These are phyloP conservation scores for Sphaerulina vaccinii DNA, from an alignment of 2,329 filamentous ascomycete genomes.

Conservation along the genomic window DNA sequence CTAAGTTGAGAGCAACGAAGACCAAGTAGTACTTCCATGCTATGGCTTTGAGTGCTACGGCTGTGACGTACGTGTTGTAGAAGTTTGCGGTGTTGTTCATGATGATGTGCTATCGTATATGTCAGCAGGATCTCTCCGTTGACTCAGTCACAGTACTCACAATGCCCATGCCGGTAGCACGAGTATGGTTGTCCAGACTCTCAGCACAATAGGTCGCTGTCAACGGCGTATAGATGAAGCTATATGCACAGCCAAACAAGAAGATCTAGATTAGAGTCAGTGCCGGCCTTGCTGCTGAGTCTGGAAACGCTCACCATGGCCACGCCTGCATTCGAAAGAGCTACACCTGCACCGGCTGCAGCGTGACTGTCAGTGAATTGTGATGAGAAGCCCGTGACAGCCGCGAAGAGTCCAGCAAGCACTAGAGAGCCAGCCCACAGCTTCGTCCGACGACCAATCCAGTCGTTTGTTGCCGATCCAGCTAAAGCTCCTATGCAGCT, in stretches of 20 bases:
- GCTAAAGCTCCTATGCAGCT: slow-evolving; percentile 13
- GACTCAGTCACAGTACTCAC: neutral
- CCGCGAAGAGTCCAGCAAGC: slow-evolving; percentile 12
- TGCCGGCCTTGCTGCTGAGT: neutral
- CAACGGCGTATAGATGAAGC: slow-evolving; percentile 12
- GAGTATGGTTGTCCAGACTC: slow-evolving; percentile 10
- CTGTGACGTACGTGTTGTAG: slow-evolving; percentile 15
- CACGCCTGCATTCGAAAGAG: slow-evolving; percentile 14
- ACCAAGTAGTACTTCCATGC: slow-evolving; percentile 14
- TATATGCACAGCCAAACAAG: slow-evolving; percentile 10
- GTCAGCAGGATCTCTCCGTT: neutral
- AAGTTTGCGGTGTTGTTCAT: slow-evolving; percentile 17
- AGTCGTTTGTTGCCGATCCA: slow-evolving; percentile 14
- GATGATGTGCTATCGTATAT: slow-evolving; percentile 3
- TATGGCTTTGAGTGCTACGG: slow-evolving; percentile 9
- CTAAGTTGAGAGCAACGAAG: slow-evolving; percentile 8
- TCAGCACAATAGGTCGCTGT: slow-evolving; percentile 14
- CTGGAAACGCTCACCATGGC: slow-evolving; percentile 6
- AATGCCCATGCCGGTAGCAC: slow-evolving; percentile 11
- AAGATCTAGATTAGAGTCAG: slow-evolving; percentile 6
- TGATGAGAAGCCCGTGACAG: slow-evolving; percentile 14
- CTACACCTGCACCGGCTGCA: slow-evolving; percentile 6
- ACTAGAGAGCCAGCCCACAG: slow-evolving; percentile 10
- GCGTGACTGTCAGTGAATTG: slow-evolving; percentile 9
- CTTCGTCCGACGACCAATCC: slow-evolving; percentile 12